Evolutionary conservation across 306 rosid species (phyloP), one percentile per base, ranked within the genome.

Genomic region (Cercis canadensis): DNA sequence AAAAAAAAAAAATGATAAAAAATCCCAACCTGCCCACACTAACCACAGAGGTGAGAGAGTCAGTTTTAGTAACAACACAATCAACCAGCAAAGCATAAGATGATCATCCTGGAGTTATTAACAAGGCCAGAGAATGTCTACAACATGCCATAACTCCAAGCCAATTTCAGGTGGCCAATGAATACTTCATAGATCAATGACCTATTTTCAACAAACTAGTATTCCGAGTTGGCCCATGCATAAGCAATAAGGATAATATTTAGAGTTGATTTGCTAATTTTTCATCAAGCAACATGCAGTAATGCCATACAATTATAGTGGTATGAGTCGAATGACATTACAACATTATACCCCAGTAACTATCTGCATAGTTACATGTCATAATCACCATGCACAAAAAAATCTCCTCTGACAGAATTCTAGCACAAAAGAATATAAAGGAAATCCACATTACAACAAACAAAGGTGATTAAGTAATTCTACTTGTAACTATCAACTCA

Each of bases 401-500:
- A 29, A 64, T 24, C 55, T 57, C 50, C 4, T 52, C 53, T 54
- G 39, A 66, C 14, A 8, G 15, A 63, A 33, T 47, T 57, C 40
- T 47, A 79, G 43, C 16, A 19, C 73, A 55, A 29, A 54, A 62
- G 13, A 21, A 73, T 45, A 13, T 5, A 56, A 17, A 29, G 19
- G 52, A 21, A 40, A 52, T 14, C 24, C 14, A 68, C 40, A 40
- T 54, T 40, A 46, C 40, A 21, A 34, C 18, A 50, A 31, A 24
- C 14, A 63, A 43, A 67, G 36, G 36, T 31, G 9, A 10, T 44
- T 41, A 32, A 56, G 49, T 19, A 62, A 73, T 54, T 62, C 45
- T 60, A 33, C 74, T 34, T 53, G 47, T 56, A 36, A 50, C 14
- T 34, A 74, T 37, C 33, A 77, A 47, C 41, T 59, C 10, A 65